phyloP scores from a whole-genome alignment of 2,329 filamentous ascomycete genomes.

The Lachnellula hyalina region DNA sequence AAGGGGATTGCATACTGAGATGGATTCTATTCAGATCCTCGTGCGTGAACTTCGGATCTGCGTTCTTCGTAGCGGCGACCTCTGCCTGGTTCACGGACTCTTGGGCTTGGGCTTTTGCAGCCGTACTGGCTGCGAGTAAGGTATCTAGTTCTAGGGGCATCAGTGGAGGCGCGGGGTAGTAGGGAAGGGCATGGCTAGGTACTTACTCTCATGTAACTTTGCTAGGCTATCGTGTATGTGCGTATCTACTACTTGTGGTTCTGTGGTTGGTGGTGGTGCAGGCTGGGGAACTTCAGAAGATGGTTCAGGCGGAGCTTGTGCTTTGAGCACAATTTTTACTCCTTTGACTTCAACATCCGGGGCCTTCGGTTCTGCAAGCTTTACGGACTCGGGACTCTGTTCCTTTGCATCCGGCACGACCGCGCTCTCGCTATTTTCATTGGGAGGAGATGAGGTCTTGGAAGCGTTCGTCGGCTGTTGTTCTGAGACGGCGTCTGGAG shows the following conservation, averaged over 20 bases:
- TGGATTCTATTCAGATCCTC: slow-evolving; percentile 3
- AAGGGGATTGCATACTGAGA: slow-evolving; percentile 1
- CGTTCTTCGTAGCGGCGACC: background rate
- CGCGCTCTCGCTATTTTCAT: background rate
- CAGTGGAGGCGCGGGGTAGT: no score
- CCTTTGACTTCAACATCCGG: background rate
- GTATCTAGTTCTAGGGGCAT: background rate
- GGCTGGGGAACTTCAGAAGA: background rate
- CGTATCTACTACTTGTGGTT: background rate
- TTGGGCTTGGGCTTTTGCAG: background rate
- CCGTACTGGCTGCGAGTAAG: background rate
- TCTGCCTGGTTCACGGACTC: background rate
- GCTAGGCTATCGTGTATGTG: slow-evolving; percentile 4
- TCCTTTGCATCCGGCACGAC: background rate
- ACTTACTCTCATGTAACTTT: slow-evolving; percentile 3
- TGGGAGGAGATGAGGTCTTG: background rate
- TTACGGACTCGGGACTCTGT: no score
- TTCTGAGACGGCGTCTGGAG: background rate
- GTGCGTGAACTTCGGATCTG: background rate
- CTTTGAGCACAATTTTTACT: background rate
- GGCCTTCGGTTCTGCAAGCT: no score
- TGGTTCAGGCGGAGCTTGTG: background rate
- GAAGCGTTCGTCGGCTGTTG: background rate
- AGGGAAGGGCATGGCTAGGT: no score
- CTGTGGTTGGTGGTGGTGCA: background rate